These are phyloP conservation scores for Aspergillus fumigatiaffinis DNA, from an alignment of 2,329 filamentous ascomycete species.

Conservation along the genomic window DNA sequence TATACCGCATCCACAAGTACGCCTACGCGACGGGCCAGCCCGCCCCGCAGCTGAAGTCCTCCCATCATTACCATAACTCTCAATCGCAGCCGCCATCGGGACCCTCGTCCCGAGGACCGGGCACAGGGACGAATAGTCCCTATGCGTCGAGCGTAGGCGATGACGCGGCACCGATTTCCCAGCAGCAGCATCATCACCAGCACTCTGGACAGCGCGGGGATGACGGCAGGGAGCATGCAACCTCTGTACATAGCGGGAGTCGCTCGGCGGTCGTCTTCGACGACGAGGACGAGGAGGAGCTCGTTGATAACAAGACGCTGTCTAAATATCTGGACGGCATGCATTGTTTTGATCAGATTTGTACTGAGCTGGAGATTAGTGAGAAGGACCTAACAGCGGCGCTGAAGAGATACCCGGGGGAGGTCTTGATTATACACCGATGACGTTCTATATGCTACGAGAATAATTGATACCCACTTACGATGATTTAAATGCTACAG, in stretches of 20 bases:
- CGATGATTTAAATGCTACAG: slow-evolving; percentile 4
- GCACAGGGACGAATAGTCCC: slow-evolving; percentile 30
- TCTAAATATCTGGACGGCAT: slow-evolving; percentile 45
- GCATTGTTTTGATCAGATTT: slow-evolving; percentile 50
- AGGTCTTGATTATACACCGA: slow-evolving; percentile 46
- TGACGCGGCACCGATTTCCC: slow-evolving; percentile 16
- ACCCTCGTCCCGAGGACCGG: slow-evolving; percentile 25
- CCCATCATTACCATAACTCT: slow-evolving; percentile 10
- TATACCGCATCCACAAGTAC: slow-evolving; percentile 92
- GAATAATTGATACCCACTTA: slow-evolving; percentile 9
- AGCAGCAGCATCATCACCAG: slow-evolving; percentile 6
- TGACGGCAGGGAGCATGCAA: slow-evolving; percentile 18
- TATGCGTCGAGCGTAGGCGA: slow-evolving; percentile 22
- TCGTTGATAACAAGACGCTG: slow-evolving; percentile 35
- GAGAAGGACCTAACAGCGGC: slow-evolving; percentile 43
- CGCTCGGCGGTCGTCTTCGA: slow-evolving; percentile 15
- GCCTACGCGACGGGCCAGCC: slow-evolving; percentile 54
- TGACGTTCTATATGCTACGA: slow-evolving; percentile 20
- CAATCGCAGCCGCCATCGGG: slow-evolving; percentile 16
- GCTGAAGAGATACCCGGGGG: slow-evolving; percentile 41
- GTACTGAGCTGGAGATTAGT: slow-evolving; percentile 47
- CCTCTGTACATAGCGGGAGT: slow-evolving; percentile 26
- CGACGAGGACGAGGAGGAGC: slow-evolving; percentile 32
- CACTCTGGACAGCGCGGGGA: slow-evolving; percentile 8
- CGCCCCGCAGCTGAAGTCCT: slow-evolving; percentile 22